Percentiles rank a stretch among this genome's conserved stretches.
phyloP scores from a whole-genome alignment of 345 rosid species.

The Mangifera indica region DNA sequence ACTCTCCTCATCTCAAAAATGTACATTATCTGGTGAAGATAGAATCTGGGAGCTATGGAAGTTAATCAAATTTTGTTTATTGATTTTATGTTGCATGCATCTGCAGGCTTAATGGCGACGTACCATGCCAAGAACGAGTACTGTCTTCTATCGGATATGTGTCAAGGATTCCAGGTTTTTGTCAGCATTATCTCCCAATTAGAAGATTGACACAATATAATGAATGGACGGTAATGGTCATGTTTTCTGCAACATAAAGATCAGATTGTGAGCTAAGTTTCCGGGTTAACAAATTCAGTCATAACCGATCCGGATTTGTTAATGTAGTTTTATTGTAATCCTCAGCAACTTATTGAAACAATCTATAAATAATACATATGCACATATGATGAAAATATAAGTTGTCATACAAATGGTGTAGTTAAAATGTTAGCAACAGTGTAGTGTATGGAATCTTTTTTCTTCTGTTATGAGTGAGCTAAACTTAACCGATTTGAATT shows the following conservation, averaged over 20 bases:
- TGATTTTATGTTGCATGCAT: background rate
- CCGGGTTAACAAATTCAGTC: background rate
- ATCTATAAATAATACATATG: too few relatives aligned
- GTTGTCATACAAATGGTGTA: too few relatives aligned
- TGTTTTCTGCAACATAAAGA: background rate
- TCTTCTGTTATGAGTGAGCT: too few relatives aligned
- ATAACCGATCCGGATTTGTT: background rate
- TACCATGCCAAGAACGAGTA: conserved; percentile 96
- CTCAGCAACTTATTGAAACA: too few relatives aligned
- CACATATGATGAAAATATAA: too few relatives aligned
- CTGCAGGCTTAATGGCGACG: conserved; percentile 90
- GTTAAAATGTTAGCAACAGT: too few relatives aligned
- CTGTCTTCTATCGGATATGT: conserved; percentile 87
- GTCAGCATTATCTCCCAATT: conserved; percentile 69
- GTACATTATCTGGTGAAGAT: background rate
- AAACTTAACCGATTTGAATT: too few relatives aligned
- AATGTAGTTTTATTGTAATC: background rate
- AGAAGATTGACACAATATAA: conserved; percentile 43
- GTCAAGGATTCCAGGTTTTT: conserved; percentile 83
- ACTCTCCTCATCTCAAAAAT: background rate
- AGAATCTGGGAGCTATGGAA: background rate
- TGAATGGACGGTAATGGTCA: background rate
- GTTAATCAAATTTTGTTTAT: background rate
- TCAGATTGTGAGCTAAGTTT: background rate
- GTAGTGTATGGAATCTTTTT: too few relatives aligned